Evolutionary conservation across 2,329 filamentous ascomycete species (phyloP), one percentile per base, ranked within the genome.

Genomic region (Pezicula neosporulosa): DNA sequence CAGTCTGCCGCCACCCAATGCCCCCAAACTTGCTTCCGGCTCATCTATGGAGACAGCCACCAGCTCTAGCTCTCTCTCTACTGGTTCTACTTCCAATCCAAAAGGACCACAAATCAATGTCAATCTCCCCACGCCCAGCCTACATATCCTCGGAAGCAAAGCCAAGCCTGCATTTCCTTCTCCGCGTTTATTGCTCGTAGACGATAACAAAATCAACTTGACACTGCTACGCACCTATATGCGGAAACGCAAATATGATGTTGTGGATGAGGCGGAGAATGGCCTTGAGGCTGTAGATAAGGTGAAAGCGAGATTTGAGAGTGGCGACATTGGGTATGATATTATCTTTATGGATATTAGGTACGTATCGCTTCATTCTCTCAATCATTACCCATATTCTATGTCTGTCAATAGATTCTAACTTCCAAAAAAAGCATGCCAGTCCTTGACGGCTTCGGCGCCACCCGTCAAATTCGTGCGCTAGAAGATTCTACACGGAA

Each of bases 361-460:
- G 42, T 44, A 44, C 6, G 42, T 28, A 30, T 30, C 10, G 4
- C 9, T 7, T 30, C 28, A 4, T 30, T 30, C 28, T 21, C 28
- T 30, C 6, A 8, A 30, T 30, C 3, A 8, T 30, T 8, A 3
- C 10, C 28, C 10, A 4, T 30, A 7, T 12, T 30, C 6, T 30
- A 12, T 12, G 3, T 30, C 10, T 30, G 6, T 30, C 3, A 30
- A 9, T 12, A 7, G 28, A 30, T 7, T 4, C 28, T 30, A 30
- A 30, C 42, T 44, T 24, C 15, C 13, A 15, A 28, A 30, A 13
- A 16, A 75, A 62, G 61, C 5, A 82, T 82, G 80, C 79, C 79
- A 0, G 67, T 81, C 4, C 74, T 82, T 56, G 73, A 82, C 55
- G 76, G 76, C 0, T 66, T 78, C 13, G 73, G 74, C 18, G 70